Percentiles rank a stretch among this genome's conserved stretches.
Conservation (phyloP, 2,329 filamentous ascomycete species). For the Fusarium sp. region DNA sequence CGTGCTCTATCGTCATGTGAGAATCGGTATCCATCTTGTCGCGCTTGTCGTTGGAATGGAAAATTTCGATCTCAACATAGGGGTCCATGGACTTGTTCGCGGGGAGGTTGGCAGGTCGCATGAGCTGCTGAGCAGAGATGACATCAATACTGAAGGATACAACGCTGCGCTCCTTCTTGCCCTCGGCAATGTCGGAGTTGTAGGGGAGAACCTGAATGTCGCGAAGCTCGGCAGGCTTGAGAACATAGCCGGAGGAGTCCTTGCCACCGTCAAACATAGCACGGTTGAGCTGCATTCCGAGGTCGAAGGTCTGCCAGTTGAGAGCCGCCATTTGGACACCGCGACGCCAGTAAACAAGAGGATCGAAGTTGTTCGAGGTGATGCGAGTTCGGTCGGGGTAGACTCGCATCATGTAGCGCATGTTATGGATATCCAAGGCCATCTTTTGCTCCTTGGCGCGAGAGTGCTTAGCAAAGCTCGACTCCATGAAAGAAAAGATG, state of each 20-base stretch:
- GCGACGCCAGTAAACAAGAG: constrained; percentile 91
- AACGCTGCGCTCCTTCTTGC: constrained; percentile 82
- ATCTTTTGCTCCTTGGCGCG: constrained; percentile 81
- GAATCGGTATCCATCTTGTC: constrained; percentile 84
- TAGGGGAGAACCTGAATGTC: constrained; percentile 71
- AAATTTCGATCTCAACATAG: constrained; percentile 94
- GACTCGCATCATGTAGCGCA: constrained; percentile 90
- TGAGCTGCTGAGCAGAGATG: constrained; percentile 94
- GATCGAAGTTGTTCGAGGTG: constrained; percentile 93
- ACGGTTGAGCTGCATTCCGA: constrained; percentile 95
- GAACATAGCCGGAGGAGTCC: constrained; percentile 90
- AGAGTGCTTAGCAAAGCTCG: constrained; percentile 84
- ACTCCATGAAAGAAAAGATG: constrained; percentile 94
- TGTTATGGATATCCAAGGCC: constrained; percentile 88
- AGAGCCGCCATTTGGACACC: constrained; percentile 98
- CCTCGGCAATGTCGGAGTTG: constrained; percentile 64
- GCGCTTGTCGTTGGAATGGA: constrained; percentile 91
- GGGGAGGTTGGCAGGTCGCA: constrained; percentile 81
- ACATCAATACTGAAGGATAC: constrained; percentile 89
- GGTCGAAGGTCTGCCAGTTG: constrained; percentile 98
- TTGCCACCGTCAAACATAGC: constrained; percentile 95
- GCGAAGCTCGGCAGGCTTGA: constrained; percentile 90
- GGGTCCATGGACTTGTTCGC: constrained; percentile 84
- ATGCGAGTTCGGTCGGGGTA: constrained; percentile 88
- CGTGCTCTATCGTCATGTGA: constrained; percentile 58